phyloP scores from a whole-genome alignment of 805 yeast species.

The Yarrowia keelungensis region DNA sequence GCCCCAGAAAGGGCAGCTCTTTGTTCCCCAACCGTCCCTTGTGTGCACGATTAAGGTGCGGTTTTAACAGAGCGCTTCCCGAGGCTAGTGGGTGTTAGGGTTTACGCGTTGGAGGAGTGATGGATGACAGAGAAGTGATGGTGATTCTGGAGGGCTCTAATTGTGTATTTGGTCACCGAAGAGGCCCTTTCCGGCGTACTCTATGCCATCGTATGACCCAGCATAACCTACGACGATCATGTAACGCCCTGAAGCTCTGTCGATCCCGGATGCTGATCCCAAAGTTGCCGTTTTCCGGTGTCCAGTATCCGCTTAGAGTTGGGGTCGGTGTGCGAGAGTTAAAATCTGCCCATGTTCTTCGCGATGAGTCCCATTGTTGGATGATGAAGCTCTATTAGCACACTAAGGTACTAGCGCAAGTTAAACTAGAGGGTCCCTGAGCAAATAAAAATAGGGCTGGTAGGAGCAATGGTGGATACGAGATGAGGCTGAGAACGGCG shows the following conservation, averaged over 20 bases:
- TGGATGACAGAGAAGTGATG: too few species aligned
- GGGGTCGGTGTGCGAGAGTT: background rate
- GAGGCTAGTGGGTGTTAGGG: conserved; percentile 17
- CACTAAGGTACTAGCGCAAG: too few species aligned
- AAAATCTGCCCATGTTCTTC: conserved; percentile 23
- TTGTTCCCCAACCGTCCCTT: background rate
- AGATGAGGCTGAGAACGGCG: too few species aligned
- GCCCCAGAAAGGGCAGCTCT: conserved; percentile 5
- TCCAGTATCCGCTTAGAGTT: too few species aligned
- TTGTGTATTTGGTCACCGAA: too few species aligned
- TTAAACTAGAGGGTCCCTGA: too few species aligned
- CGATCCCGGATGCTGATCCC: conserved; percentile 15
- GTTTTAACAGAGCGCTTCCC: conserved; percentile 15
- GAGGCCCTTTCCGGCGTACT: too few species aligned
- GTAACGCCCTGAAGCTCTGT: conserved; percentile 12
- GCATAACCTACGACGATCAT: background rate
- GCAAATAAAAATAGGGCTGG: too few species aligned
- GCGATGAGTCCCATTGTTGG: conserved; percentile 9
- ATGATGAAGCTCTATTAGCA: too few species aligned
- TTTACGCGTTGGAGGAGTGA: conserved; percentile 5
- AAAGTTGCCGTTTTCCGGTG: conserved; percentile 4
- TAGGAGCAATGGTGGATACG: too few species aligned
- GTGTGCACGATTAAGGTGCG: conserved; percentile 6
- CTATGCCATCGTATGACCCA: too few species aligned
- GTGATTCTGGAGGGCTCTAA: too few species aligned